These are phyloP conservation scores for Murraya paniculata DNA, from an alignment of 345 rosid species.

Conservation along the genomic window DNA sequence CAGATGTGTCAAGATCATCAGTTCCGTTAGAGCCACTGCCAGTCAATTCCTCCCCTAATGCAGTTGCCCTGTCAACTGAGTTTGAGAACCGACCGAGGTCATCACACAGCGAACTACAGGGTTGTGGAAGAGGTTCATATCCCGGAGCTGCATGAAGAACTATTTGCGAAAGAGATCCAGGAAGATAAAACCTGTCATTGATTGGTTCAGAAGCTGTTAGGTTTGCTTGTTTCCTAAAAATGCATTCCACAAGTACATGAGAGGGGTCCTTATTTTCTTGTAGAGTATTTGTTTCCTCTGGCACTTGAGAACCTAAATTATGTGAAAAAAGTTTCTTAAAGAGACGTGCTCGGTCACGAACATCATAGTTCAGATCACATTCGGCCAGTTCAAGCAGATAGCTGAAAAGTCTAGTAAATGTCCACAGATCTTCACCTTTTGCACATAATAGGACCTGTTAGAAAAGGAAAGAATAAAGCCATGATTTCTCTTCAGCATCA, in stretches of 20 bases:
- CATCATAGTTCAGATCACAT: slow-evolving; percentile 77
- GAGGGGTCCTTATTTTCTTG: slow-evolving; percentile 36
- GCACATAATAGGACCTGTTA: slow-evolving; percentile 57
- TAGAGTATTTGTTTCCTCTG: slow-evolving; percentile 31
- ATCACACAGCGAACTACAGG: slow-evolving; percentile 57
- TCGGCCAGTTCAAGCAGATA: slow-evolving; percentile 89
- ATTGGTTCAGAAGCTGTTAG: slow-evolving; percentile 36
- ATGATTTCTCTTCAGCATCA: slow-evolving; percentile 9
- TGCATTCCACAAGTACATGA: slow-evolving; percentile 46
- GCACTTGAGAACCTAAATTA: slow-evolving; percentile 37
- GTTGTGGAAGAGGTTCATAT: slow-evolving; percentile 96
- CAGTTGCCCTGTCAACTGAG: slow-evolving; percentile 23
- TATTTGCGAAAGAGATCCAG: slow-evolving; percentile 93
- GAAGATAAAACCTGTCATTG: slow-evolving; percentile 75
- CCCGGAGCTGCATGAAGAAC: slow-evolving; percentile 99
- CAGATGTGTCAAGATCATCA: slow-evolving; percentile 47
- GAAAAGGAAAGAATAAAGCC: slow-evolving; percentile 15
- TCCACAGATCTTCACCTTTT: slow-evolving; percentile 49
- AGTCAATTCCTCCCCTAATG: slow-evolving; percentile 25
- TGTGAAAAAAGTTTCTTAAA: slow-evolving; percentile 51
- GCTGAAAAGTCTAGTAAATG: slow-evolving; percentile 46
- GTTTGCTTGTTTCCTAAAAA: slow-evolving; percentile 55
- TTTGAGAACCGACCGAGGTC: slow-evolving; percentile 39
- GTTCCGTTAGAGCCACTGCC: slow-evolving; percentile 29
- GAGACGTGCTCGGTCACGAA: slow-evolving; percentile 90